phyloP scores from a whole-genome alignment of 2,329 filamentous ascomycete species.

The Scopulariopsis brevicaulis region DNA sequence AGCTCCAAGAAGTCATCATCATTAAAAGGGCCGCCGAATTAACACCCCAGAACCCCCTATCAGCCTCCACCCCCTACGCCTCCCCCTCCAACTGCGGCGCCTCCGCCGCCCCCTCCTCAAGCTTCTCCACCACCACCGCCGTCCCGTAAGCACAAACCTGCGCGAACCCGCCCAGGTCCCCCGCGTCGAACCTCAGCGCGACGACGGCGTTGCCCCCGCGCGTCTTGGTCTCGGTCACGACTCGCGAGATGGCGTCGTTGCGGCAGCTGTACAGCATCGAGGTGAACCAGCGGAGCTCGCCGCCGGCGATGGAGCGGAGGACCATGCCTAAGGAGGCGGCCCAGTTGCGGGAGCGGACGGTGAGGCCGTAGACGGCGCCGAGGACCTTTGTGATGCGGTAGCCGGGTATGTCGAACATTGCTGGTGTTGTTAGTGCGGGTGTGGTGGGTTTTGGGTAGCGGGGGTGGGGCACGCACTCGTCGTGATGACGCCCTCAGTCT shows the following conservation, averaged over 20 bases:
- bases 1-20: background rate
- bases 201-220: constrained; percentile 50
- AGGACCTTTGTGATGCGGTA: constrained; percentile 46
- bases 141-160: constrained; percentile 52
- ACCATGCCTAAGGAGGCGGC: constrained; percentile 44
- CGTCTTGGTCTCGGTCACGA: constrained; percentile 43
- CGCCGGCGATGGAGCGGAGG: constrained; percentile 44
- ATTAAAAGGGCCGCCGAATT: background rate
- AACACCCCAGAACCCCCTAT: background rate
- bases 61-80: background rate
- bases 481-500: constrained; percentile 49
- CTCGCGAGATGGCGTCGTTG: constrained; percentile 43
- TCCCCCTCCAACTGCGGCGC: constrained; percentile 3
- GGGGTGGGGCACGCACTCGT: constrained; percentile 24
- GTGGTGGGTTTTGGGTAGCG: background rate
- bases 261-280: constrained; percentile 40
- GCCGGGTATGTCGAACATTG: constrained; percentile 52
- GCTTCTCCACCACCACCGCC: constrained; percentile 43
- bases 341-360: constrained; percentile 46
- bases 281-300: constrained; percentile 48
- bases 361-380: constrained; percentile 46
- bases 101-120: constrained; percentile 21
- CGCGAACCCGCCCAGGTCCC: constrained; percentile 40
- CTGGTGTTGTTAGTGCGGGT: constrained; percentile 10
- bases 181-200: constrained; percentile 45